These are phyloP conservation scores for Colletotrichum navitas DNA, from an alignment of 2,329 filamentous ascomycete genomes.

Conservation along the genomic window DNA sequence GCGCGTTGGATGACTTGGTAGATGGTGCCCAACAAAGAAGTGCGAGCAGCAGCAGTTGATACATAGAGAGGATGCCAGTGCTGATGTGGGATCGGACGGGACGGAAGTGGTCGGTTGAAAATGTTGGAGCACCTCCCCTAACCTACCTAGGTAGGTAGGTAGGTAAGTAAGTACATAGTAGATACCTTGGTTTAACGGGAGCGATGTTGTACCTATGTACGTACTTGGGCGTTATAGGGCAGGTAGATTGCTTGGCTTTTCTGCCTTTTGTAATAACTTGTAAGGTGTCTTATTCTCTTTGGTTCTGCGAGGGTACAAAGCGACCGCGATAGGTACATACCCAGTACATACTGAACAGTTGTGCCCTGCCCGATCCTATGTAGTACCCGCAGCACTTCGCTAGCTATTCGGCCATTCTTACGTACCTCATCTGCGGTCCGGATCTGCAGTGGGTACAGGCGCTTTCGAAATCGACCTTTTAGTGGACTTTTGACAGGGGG, in stretches of 20 bases:
- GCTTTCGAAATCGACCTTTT: slow-evolving; percentile 27
- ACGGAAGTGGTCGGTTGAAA: slow-evolving; percentile 30
- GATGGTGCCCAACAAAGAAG: slow-evolving; percentile 7
- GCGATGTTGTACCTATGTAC: neutral
- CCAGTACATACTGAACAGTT: neutral
- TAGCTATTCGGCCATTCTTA: slow-evolving; percentile 10
- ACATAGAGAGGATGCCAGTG: slow-evolving; percentile 27
- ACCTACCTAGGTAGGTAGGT: neutral
- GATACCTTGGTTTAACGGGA: neutral
- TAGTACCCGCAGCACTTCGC: slow-evolving; percentile 16
- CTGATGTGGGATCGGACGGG: slow-evolving; percentile 27
- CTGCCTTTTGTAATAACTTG: neutral
- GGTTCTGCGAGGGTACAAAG: slow-evolving; percentile 1
- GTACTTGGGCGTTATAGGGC: neutral
- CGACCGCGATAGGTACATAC: slow-evolving; percentile 16
- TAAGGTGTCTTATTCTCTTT: slow-evolving; percentile 2
- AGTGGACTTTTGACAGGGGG: slow-evolving; percentile 8
- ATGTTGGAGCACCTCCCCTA: slow-evolving; percentile 18
- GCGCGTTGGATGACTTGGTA: slow-evolving; percentile 11
- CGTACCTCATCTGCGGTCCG: slow-evolving; percentile 20
- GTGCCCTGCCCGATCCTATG: slow-evolving; percentile 1
- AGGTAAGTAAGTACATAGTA: no score
- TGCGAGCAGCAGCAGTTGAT: slow-evolving; percentile 20
- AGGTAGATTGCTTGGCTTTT: slow-evolving; percentile 23
- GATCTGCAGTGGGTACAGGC: slow-evolving; percentile 27